phyloP scores from a whole-genome alignment of 2,329 filamentous ascomycete genomes.

The Aspergillus flavus region DNA sequence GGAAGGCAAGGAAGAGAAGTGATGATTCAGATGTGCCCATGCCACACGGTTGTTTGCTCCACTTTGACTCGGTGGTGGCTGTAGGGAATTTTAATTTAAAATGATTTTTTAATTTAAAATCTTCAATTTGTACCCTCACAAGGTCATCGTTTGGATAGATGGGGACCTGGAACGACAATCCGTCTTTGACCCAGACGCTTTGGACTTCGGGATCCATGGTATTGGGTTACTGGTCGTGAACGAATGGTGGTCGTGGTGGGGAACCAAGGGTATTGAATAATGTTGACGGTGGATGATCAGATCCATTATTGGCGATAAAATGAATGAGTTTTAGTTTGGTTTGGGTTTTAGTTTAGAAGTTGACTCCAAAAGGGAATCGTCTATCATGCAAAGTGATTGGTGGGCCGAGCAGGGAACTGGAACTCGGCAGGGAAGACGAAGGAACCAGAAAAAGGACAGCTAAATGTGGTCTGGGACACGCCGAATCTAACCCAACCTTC shows the following conservation, averaged over 20 bases:
- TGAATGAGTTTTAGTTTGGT: conserved; percentile 5
- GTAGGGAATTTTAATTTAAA: background rate
- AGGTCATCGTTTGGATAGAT: background rate
- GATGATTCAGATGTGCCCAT: conserved; percentile 25
- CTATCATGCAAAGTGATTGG: conserved; percentile 12
- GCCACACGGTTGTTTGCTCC: conserved; percentile 19
- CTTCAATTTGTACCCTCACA: background rate
- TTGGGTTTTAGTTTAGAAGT: conserved; percentile 1
- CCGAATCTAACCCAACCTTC: conserved; percentile 19
- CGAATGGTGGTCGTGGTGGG: conserved; percentile 7
- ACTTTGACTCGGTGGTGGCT: conserved; percentile 8
- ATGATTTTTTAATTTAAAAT: background rate
- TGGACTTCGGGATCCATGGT: conserved; percentile 7
- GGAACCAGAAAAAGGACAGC: conserved; percentile 11
- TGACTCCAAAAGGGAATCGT: conserved; percentile 1
- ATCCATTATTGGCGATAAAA: conserved; percentile 12
- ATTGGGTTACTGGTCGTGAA: background rate
- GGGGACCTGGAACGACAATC: conserved; percentile 9
- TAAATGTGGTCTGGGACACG: conserved; percentile 14
- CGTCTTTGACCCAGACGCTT: conserved; percentile 14
- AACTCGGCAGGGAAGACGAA: conserved; percentile 11
- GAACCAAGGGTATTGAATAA: conserved; percentile 10
- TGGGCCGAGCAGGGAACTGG: conserved; percentile 2
- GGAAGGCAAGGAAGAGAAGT: conserved; percentile 14
- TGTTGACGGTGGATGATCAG: conserved; percentile 23